These are phyloP conservation scores for Camelina hispida DNA, from an alignment of 345 rosid species.

Conservation along the genomic window DNA sequence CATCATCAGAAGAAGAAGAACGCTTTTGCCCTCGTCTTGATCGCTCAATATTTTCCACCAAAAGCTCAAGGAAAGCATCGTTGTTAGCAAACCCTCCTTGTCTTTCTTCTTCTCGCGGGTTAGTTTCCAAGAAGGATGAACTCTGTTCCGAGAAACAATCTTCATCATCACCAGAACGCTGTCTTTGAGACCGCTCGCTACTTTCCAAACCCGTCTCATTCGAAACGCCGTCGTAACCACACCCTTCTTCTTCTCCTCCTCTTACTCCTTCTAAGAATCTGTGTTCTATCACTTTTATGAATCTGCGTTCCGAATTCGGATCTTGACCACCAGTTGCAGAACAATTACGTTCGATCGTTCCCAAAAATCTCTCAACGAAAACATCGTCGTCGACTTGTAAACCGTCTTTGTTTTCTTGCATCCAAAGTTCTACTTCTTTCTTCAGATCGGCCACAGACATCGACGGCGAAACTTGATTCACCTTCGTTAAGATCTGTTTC, in stretches of 20 bases:
- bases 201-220: not conserved
- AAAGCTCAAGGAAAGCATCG: constrained; percentile 1
- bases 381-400: not conserved
- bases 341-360: not conserved
- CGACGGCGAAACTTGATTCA: not conserved
- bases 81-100: not conserved
- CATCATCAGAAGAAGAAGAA: not conserved
- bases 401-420: not conserved
- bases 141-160: not conserved
- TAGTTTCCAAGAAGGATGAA: not conserved
- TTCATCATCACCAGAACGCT: not conserved
- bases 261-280: not conserved
- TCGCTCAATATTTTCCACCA: constrained; percentile 26
- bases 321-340: not conserved
- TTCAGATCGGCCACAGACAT: not conserved
- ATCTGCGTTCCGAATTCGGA: not conserved
- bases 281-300: not conserved
- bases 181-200: not conserved
- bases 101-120: not conserved
- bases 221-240: not conserved
- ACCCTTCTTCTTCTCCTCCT: not conserved
- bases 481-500: not conserved
- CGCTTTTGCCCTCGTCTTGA: not conserved
- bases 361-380: not conserved
- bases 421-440: not conserved